Percentiles rank a stretch among this genome's conserved stretches.
Conservation (phyloP, 257 asterid genomes). For the Linaria vulgaris region DNA sequence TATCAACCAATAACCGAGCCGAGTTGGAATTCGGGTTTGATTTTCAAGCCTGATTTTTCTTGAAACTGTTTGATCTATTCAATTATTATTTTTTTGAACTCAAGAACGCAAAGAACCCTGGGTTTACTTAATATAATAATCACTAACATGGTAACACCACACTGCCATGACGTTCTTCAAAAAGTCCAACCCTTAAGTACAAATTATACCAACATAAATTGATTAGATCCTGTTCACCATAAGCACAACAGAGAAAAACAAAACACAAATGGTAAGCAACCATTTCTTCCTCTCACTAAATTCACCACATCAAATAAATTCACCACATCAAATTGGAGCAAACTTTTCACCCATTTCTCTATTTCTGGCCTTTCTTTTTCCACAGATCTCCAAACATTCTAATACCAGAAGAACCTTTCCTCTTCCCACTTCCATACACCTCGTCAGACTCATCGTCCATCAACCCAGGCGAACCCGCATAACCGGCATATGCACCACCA, state of each 20-base stretch:
- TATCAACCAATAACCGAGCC: too few species aligned
- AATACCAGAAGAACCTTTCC: constrained; percentile 62
- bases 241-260: constrained; percentile 19
- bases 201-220: constrained; percentile 4
- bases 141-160: background rate
- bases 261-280: constrained; percentile 43
- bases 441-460: constrained; percentile 54
- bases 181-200: background rate
- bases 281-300: constrained; percentile 29
- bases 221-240: background rate
- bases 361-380: constrained; percentile 82
- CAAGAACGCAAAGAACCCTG: too few species aligned
- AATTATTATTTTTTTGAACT: too few species aligned
- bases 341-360: too few species aligned
- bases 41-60: too few species aligned
- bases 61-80: too few species aligned
- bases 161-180: background rate
- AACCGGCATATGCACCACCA: constrained; percentile 41
- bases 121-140: too few species aligned
- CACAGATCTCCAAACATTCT: constrained; percentile 88
- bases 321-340: too few species aligned
- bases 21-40: too few species aligned
- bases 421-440: constrained; percentile 65
- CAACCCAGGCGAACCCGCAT: constrained; percentile 63
- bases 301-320: constrained; percentile 5